These are phyloP conservation scores for Prunus armeniaca DNA, from an alignment of 306 rosid genomes.

Conservation along the genomic window DNA sequence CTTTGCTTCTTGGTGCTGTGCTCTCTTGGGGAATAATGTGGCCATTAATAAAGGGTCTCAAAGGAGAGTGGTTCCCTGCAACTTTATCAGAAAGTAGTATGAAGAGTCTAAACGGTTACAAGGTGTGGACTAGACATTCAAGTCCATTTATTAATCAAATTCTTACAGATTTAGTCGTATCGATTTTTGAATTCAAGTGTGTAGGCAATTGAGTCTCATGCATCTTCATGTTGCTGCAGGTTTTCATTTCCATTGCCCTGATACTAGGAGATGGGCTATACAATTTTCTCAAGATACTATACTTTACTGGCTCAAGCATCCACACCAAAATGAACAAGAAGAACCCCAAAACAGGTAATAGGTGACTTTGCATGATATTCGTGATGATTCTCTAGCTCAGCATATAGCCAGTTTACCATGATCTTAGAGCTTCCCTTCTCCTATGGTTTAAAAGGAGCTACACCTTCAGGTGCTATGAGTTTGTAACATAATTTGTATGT, in stretches of 20 bases:
- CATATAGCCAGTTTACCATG: background rate
- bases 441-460: background rate
- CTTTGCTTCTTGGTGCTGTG: constrained; percentile 87
- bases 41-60: constrained; percentile 75
- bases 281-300: constrained; percentile 80
- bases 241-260: constrained; percentile 82
- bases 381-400: background rate
- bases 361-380: background rate
- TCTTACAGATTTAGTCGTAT: background rate
- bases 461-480: background rate
- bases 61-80: constrained; percentile 94
- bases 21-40: constrained; percentile 99
- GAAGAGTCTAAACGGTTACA: constrained; percentile 94
- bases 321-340: constrained; percentile 43
- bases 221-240: constrained; percentile 47
- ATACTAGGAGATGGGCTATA: constrained; percentile 97
- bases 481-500: background rate
- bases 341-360: constrained; percentile 50
- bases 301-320: constrained; percentile 57
- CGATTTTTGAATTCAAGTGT: constrained; percentile 9
- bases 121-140: constrained; percentile 43
- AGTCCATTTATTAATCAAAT: constrained; percentile 2
- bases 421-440: background rate
- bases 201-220: constrained; percentile 16
- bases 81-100: constrained; percentile 75